Base-by-base conservation (phyloP, 2,329 filamentous ascomycete genomes). In the Fusarium sp. region DNA sequence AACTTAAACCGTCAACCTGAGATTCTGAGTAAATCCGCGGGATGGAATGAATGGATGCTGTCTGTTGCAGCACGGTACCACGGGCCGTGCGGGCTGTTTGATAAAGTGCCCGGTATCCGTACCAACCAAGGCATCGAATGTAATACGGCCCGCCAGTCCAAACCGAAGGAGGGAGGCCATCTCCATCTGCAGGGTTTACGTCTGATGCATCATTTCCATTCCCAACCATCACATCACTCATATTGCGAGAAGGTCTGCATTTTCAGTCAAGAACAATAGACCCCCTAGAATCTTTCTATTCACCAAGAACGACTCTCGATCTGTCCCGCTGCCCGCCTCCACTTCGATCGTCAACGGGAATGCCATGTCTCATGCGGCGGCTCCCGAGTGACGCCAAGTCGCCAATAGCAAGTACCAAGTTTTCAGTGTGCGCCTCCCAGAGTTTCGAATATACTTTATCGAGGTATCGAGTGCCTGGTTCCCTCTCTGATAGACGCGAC, bases 301-400 rank as follows among this genome's bases (percentile, higher is more conserved):
- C 14, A 49, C 53, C 38, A 31, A 14, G 18, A 25, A 60, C 40
- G 29, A 25, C 31, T 60, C 38, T 44, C 20, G 25, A 33, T 54
- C n/a, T 20, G 29, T 57, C 44, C 56, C 49, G 31, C 56, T 20
- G 29, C 44, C 56, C 53, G 31, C 56, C 57, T 64, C 67, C 67
- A 70, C 63, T 23, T 46, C 49, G 44, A 57, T 55, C 49, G 40
- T 59, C 64, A 68, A 68, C 29, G 59, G 68, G 64, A 62, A 70
- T 71, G 68, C 29, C 33, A 42, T 68, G 68, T 71, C 64, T 70
- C 42, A 60, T 31, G 56, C 46, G 57, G 64, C 57, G 61, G 56
- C 64, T 68, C 58, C 60, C 50, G 66, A 64, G 36, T 49, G 7
- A 42, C 55, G 25, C 27, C 57, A 62, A 49, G 40, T 40, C 25